A percentile compares a stretch with the other conserved stretches of the same genome.
These are phyloP conservation scores for Scheffersomyces insectosa DNA, from an alignment of 1,139 yeast species.

Conservation along the genomic window DNA sequence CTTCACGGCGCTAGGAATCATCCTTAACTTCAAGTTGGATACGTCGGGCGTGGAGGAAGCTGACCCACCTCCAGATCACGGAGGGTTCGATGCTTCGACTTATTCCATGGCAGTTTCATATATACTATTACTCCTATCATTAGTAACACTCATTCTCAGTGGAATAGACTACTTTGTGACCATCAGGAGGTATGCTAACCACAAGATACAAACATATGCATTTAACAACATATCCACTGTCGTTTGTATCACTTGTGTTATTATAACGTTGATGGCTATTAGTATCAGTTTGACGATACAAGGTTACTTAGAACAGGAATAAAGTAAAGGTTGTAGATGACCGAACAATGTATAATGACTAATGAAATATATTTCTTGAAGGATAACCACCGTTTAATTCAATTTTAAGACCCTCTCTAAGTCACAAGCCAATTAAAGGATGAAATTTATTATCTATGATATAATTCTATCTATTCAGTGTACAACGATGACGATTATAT, in stretches of 20 bases:
- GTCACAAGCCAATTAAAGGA: no score
- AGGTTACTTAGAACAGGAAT: slow-evolving; percentile 29
- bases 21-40: slow-evolving; percentile 51
- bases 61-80: slow-evolving; percentile 5
- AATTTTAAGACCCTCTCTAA: no score
- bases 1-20: slow-evolving; percentile 52
- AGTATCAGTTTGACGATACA: slow-evolving; percentile 45
- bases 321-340: not conserved
- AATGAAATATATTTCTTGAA: not conserved
- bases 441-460: no score
- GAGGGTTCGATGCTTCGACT: slow-evolving; percentile 9
- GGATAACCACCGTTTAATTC: not conserved
- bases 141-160: slow-evolving; percentile 41
- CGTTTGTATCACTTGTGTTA: slow-evolving; percentile 37
- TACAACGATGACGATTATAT: no score
- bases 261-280: slow-evolving; percentile 43
- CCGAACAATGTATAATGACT: not conserved
- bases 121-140: slow-evolving; percentile 40
- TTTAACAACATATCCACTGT: slow-evolving; percentile 40
- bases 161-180: slow-evolving; percentile 48
- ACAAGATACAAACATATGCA: slow-evolving; percentile 42
- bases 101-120: slow-evolving; percentile 39
- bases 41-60: slow-evolving; percentile 20
- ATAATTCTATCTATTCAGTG: no score
- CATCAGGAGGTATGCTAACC: slow-evolving; percentile 45